Evolutionary conservation across 306 rosid species (phyloP).

Genomic region (Purshia tridentata): DNA sequence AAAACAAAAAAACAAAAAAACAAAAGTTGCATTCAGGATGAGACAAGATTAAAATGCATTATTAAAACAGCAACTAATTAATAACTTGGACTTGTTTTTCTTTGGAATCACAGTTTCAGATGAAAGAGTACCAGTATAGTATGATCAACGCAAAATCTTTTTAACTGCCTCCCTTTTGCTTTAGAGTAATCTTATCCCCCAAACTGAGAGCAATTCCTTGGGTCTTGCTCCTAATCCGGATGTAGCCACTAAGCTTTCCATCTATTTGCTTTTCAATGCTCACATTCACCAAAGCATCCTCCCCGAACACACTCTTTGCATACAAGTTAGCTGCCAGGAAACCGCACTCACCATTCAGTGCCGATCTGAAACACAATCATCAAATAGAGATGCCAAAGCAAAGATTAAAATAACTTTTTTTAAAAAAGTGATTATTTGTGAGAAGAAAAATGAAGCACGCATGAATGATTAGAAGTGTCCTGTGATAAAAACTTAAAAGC

Average conservation of each 20-base stretch:
- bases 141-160: neutral
- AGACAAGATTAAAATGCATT: neutral
- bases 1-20: too few relatives aligned
- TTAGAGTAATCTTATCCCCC: constrained; percentile 75
- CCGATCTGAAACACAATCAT: constrained; percentile 40
- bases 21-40: neutral
- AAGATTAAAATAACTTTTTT: neutral
- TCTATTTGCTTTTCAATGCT: constrained; percentile 76
- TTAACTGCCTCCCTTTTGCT: constrained; percentile 66
- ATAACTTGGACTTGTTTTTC: neutral
- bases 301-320: constrained; percentile 79
- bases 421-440: too few relatives aligned
- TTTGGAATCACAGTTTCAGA: neutral
- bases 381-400: neutral
- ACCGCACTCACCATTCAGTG: constrained; percentile 66
- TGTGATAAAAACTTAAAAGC: neutral
- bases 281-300: constrained; percentile 75
- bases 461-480: neutral
- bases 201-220: constrained; percentile 80
- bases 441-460: neutral
- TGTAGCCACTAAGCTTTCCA: constrained; percentile 67
- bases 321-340: constrained; percentile 68
- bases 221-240: constrained; percentile 81
- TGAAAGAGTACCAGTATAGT: neutral
- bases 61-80: neutral